Percentiles rank a stretch among this genome's conserved stretches.
Conservation (phyloP, 169 alveolate species). For the Plasmodium coatneyi region DNA sequence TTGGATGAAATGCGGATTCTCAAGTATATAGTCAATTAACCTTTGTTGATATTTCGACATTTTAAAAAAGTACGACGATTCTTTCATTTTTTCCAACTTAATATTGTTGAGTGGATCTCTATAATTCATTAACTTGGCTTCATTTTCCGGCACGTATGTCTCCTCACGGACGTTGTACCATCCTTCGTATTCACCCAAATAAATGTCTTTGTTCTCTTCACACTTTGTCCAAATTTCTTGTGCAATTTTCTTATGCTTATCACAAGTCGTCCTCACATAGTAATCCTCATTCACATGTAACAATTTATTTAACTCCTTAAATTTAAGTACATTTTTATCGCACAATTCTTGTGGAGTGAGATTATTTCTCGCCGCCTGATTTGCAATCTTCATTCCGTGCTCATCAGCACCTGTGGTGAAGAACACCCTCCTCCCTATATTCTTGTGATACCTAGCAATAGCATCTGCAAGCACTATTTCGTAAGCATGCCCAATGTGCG, state of each 20-base stretch:
- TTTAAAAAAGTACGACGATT: slow-evolving; percentile 91
- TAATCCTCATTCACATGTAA: slow-evolving; percentile 81
- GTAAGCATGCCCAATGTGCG: slow-evolving; percentile 95
- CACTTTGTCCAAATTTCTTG: slow-evolving; percentile 87
- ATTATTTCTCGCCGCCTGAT: slow-evolving; percentile 88
- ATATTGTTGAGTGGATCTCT: slow-evolving; percentile 88
- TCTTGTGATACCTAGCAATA: slow-evolving; percentile 84
- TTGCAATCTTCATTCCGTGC: slow-evolving; percentile 94
- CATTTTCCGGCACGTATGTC: slow-evolving; percentile 91
- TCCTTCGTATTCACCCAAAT: slow-evolving; percentile 89
- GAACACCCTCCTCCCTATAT: slow-evolving; percentile 85
- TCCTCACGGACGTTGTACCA: slow-evolving; percentile 95
- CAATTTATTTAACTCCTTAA: slow-evolving; percentile 71
- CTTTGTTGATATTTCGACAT: slow-evolving; percentile 90
- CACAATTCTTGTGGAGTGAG: slow-evolving; percentile 88
- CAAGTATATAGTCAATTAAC: slow-evolving; percentile 83
- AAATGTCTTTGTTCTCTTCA: slow-evolving; percentile 87
- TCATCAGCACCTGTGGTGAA: slow-evolving; percentile 95
- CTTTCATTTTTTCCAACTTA: slow-evolving; percentile 90
- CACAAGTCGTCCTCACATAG: slow-evolving; percentile 91
- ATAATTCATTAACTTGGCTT: slow-evolving; percentile 90
- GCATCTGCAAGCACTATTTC: slow-evolving; percentile 86
- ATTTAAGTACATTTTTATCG: slow-evolving; percentile 81
- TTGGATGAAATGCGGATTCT: slow-evolving; percentile 84
- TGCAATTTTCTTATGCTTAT: slow-evolving; percentile 84